Percentiles rank a stretch among this genome's conserved stretches.
phyloP scores from a whole-genome alignment of 495 filamentous ascomycete species.

The Physcia stellaris region DNA sequence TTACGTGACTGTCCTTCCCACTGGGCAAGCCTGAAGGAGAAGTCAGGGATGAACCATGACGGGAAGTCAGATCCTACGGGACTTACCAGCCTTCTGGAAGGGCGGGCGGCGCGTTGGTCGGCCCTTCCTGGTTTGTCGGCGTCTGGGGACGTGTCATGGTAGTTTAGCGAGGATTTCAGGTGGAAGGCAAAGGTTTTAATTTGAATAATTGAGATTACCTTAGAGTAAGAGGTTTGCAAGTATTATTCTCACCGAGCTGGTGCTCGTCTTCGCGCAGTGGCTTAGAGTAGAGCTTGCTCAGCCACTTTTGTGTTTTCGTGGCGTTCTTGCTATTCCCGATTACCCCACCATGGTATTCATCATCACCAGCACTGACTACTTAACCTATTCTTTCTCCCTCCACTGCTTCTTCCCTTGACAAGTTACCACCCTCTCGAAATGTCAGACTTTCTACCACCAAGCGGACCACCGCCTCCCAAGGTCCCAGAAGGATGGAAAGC shows the following conservation, averaged over 20 bases:
- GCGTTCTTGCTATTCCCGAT: too few relatives aligned
- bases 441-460: slow-evolving; percentile 52
- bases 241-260: too few relatives aligned
- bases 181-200: too few relatives aligned
- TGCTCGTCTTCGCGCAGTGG: too few relatives aligned
- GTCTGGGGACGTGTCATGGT: slow-evolving; percentile 11
- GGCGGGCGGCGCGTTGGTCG: slow-evolving; percentile 6
- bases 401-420: neutral
- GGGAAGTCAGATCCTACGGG: neutral
- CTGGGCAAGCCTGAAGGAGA: slow-evolving; percentile 48
- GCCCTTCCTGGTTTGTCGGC: slow-evolving; percentile 14
- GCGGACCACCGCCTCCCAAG: slow-evolving; percentile 66
- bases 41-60: neutral
- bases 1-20: slow-evolving; percentile 61
- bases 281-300: too few relatives aligned
- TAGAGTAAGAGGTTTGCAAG: too few relatives aligned
- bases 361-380: too few relatives aligned
- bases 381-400: neutral
- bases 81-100: slow-evolving; percentile 16
- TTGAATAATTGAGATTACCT: too few relatives aligned
- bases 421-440: slow-evolving; percentile 20
- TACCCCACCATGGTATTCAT: too few relatives aligned
- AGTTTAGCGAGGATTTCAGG: too few relatives aligned
- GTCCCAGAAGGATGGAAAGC: slow-evolving; percentile 84
- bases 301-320: too few relatives aligned